Evolutionary conservation across 768 basidiomycete species (phyloP), one percentile per base, ranked within the genome.

Genomic region (Xerocomellus dryophilus): DNA sequence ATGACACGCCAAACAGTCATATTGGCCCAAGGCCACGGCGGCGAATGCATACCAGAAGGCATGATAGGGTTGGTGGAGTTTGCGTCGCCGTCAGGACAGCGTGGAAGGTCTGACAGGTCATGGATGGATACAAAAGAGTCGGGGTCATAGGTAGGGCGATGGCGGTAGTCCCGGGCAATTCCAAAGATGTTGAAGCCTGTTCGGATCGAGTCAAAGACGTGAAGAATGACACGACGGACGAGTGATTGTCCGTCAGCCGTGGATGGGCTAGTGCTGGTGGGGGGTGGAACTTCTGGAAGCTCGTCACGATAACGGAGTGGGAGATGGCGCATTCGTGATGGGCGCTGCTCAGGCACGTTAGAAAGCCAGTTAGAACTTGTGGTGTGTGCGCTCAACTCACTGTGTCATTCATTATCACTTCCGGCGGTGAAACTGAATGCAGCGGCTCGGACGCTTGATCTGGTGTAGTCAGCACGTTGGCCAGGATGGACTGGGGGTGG

Each of bases 1-100:
- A 61, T 60, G 1, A 61, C 14, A 14, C 27, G 32, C 54, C 54
- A 61, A 5, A 56, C 50, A 0, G 38, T 39, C 54, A 61, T 61
- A 39, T 54, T 61, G 25, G 4, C 18, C 54, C 58, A 61, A 9
- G 58, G 60, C 60, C 60, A 61, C 7, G 60, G 58, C 0, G 53
- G 47, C 3, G 23, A 2, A 42, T 36, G 35, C 3, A 12, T 2
- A 11, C 31, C 7, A 12, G 31, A 32, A 32, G 31, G 12, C 31
- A 10, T 11, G 31, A 12, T 32, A 32, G 10, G 11, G 11, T 12
- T 5, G 11, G 7, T 11, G 10, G 6, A 2, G 27, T 27, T 25
- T 5, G 1, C 15, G 29, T 18, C 17, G 21, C 4, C 23, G 11
- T 46, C 5, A 31, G 23, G 18, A 15, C 23, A 25, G 5, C 4